Base-by-base conservation (phyloP, 768 basidiomycete species). In the Xerocomus potaroensis region DNA sequence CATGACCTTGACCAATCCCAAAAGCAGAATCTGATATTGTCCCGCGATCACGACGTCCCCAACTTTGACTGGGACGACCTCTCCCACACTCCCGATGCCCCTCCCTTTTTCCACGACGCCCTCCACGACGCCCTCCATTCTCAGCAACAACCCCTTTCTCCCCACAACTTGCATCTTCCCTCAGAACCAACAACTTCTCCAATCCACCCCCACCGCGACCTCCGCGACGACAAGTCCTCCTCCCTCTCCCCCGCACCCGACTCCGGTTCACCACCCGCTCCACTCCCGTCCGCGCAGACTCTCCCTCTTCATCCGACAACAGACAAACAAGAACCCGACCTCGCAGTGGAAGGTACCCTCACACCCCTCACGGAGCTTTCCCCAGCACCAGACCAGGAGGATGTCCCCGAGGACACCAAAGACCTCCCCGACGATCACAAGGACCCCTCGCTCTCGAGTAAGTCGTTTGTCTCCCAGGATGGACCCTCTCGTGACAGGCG, bases 361-460 rank as follows among this genome's bases (percentile, higher is more conserved):
- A 87, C 86, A 0, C 87, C 87, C 3, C 78, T 90, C 60, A 87
- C 83, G 54, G 86, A 87, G 51, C 78, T 87, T 21, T 86, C 86
- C 8, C 81, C 84, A 1, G 75, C 82, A 0, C 79, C 82, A 32
- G 79, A 80, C 56, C 69, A 71, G 19, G 79, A 80, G 38, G 79
- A 79, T 24, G 19, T 43, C 12, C 26, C 47, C 36, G 62, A 64
- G 14, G 53, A 62, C 46, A 27, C 18, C 49, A 66, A 65, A 30
- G 66, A 70, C 14, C 70, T 72, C 3, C 65, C 67, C 43, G 67
- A 72, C 42, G 65, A 68, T 27, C 61, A 62, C 41, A 61, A 54
- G 24, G 54, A 49, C 14, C 29, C 43, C 18, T 34, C 49, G 8
- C 41, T 36, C 27, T 18, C 27, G 23, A 43, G 53, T 54, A 50